Percentiles rank a stretch among this genome's conserved stretches.
Conservation (phyloP, 78 protist genomes). For the Goniomonas avonlea region DNA sequence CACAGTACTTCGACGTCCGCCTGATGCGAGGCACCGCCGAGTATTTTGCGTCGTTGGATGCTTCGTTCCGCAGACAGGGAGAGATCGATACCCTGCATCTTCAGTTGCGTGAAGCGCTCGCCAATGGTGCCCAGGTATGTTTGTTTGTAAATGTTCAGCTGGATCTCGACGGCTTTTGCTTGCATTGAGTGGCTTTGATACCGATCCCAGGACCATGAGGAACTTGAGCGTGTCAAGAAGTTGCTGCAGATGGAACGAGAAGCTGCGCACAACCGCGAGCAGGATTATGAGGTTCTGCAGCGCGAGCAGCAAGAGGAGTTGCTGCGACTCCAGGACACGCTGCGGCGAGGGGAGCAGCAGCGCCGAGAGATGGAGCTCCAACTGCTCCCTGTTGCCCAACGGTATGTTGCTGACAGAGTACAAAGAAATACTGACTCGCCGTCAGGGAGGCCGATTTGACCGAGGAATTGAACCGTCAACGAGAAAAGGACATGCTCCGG, state of each 20-base stretch:
- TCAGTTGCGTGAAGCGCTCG: background rate
- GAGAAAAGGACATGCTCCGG: slow-evolving; percentile 7
- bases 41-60: background rate
- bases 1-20: background rate
- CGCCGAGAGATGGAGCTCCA: too few relatives aligned
- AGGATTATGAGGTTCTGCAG: background rate
- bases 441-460: slow-evolving; percentile 16
- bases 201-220: slow-evolving; percentile 1
- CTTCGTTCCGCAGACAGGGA: background rate
- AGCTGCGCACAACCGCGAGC: background rate
- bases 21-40: slow-evolving; percentile 9
- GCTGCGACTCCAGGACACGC: too few relatives aligned
- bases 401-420: too few relatives aligned
- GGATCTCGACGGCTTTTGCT: too few relatives aligned
- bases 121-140: too few relatives aligned
- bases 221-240: background rate
- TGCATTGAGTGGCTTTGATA: too few relatives aligned
- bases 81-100: background rate
- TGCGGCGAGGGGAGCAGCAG: too few relatives aligned
- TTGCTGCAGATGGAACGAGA: background rate
- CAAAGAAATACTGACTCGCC: too few relatives aligned
- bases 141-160: too few relatives aligned
- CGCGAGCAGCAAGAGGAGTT: too few relatives aligned
- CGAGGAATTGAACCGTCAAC: slow-evolving; percentile 5
- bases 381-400: too few relatives aligned